Evolutionary conservation across 73 alveolate species (phyloP).

Genomic region (Paraurostyla sp.): DNA sequence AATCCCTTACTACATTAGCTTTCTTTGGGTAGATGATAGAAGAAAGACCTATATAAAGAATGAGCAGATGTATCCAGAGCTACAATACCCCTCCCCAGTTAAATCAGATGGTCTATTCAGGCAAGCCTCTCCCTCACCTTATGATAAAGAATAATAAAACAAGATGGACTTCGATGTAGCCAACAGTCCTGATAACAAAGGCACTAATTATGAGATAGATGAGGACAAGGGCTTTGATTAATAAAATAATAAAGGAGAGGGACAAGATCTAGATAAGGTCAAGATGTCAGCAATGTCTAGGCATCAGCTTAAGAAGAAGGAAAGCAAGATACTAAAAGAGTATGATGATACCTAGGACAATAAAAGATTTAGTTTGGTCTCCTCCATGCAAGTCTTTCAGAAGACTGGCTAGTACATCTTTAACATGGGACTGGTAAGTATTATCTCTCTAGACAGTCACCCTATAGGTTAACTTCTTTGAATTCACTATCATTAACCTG

Average conservation of each 20-base stretch:
- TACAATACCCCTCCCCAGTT: constrained; percentile 4
- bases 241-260: no score
- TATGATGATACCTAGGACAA: constrained; percentile 44
- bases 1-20: constrained; percentile 47
- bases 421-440: constrained; percentile 37
- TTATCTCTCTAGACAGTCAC: no score
- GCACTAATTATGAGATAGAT: no score
- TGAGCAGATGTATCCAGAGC: constrained; percentile 53
- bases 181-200: no score
- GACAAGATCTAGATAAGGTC: no score
- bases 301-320: neutral
- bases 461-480: constrained; percentile 44
- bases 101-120: constrained; percentile 37
- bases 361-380: constrained; percentile 1
- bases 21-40: constrained; percentile 53
- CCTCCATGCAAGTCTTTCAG: constrained; percentile 13
- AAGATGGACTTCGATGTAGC: no score
- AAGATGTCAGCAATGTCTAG: neutral
- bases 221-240: neutral
- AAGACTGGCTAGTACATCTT: constrained; percentile 48
- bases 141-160: neutral
- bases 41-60: constrained; percentile 12
- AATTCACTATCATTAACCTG: constrained; percentile 19
- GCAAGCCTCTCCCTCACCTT: constrained; percentile 14
- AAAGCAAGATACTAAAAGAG: constrained; percentile 43